Percentiles rank a stretch among this genome's conserved stretches.
phyloP scores from a whole-genome alignment of 2,329 filamentous ascomycete species.

The Aureobasidium namibiae region DNA sequence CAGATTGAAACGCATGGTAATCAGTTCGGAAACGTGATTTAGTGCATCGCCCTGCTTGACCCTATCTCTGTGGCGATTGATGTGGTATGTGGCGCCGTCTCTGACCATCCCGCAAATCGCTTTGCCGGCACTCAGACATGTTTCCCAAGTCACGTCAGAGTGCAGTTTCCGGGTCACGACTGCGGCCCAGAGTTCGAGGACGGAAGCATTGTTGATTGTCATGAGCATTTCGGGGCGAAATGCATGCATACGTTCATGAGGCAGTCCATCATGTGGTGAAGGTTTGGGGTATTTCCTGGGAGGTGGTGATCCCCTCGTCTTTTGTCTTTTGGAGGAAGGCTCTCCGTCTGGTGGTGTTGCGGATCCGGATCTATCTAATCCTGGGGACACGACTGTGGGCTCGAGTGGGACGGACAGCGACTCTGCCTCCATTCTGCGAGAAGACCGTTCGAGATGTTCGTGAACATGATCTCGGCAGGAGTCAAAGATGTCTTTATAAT shows the following conservation, averaged over 20 bases:
- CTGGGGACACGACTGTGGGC: too few relatives aligned
- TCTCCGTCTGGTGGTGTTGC: background rate
- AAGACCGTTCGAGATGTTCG: too few relatives aligned
- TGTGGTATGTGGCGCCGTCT: slow-evolving; percentile 15
- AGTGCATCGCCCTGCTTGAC: background rate
- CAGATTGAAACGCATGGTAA: slow-evolving; percentile 26
- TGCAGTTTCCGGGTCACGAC: slow-evolving; percentile 23
- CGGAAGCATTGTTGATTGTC: slow-evolving; percentile 25
- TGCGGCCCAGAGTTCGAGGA: slow-evolving; percentile 25
- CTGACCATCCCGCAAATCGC: slow-evolving; percentile 16
- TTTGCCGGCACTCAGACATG: slow-evolving; percentile 25
- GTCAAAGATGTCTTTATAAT: background rate
- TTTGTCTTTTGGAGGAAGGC: background rate
- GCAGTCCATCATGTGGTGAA: too few relatives aligned
- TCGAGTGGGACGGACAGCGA: too few relatives aligned
- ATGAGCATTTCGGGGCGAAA: too few relatives aligned
- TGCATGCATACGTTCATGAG: too few relatives aligned
- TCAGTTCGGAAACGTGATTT: slow-evolving; percentile 14
- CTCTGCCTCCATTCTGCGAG: too few relatives aligned
- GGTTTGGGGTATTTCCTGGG: too few relatives aligned
- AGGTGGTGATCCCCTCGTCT: background rate
- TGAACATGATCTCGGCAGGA: too few relatives aligned
- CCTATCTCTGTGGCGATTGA: slow-evolving; percentile 17
- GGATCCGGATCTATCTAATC: too few relatives aligned
- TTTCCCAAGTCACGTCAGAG: slow-evolving; percentile 22